Evolutionary conservation across 371 early-diverging fungal species (phyloP).

Genomic region (Parasitella parasitica): DNA sequence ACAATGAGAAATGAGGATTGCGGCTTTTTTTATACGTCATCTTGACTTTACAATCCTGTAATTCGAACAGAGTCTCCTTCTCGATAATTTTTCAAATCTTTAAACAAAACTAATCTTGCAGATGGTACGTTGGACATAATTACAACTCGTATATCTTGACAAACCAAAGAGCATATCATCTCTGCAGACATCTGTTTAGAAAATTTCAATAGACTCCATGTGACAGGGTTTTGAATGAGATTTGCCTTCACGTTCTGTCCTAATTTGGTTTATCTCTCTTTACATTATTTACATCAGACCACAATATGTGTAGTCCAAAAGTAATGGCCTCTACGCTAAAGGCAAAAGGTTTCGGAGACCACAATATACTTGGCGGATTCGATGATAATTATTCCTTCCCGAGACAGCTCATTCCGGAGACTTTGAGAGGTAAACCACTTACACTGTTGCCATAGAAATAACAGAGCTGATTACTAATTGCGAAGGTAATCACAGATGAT

Average conservation of each 20-base stretch:
- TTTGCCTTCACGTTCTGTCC: background rate
- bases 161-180: background rate
- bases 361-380: conserved; percentile 11
- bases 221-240: background rate
- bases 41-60: conserved; percentile 15
- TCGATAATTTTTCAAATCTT: background rate
- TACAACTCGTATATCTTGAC: background rate
- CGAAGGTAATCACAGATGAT: conserved; percentile 54
- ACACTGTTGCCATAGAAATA: background rate
- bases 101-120: conserved; percentile 14
- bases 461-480: background rate
- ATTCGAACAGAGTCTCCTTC: conserved; percentile 18
- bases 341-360: conserved; percentile 4
- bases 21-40: background rate
- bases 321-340: conserved; percentile 25
- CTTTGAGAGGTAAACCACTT: conserved; percentile 32
- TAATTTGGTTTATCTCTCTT: background rate
- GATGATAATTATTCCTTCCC: conserved; percentile 36
- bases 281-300: conserved; percentile 1
- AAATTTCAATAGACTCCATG: background rate
- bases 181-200: background rate
- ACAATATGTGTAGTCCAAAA: conserved; percentile 29
- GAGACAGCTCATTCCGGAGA: conserved; percentile 28
- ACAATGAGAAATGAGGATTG: background rate
- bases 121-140: conserved; percentile 12